Evolutionary conservation across 1,284 basidiomycete species (phyloP).

Genomic region (Sporisorium scitamineum): DNA sequence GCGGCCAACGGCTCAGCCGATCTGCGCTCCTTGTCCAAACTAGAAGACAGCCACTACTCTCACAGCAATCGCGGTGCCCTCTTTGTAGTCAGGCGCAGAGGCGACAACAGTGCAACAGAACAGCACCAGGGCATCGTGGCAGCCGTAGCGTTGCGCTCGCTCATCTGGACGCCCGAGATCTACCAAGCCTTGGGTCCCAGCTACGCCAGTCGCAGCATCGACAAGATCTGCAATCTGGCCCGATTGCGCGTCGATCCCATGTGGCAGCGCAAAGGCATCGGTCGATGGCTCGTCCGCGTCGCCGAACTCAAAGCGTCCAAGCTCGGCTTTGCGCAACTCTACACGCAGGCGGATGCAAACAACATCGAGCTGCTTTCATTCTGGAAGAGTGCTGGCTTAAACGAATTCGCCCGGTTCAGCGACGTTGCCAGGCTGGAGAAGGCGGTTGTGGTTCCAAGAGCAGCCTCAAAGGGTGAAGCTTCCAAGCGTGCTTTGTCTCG

Average conservation of each 20-base stretch:
- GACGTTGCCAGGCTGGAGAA: conserved; percentile 36
- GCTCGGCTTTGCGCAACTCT: conserved; percentile 44
- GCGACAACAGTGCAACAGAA: neutral
- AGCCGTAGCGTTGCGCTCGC: conserved; percentile 40
- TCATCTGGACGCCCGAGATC: conserved; percentile 52
- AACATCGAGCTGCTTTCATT: conserved; percentile 26
- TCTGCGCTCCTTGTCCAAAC: conserved; percentile 33
- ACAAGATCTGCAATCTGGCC: conserved; percentile 40
- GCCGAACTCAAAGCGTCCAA: conserved; percentile 44
- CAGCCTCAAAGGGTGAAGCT: neutral
- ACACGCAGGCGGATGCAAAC: conserved; percentile 27
- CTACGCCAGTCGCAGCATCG: conserved; percentile 51
- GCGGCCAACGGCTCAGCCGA: conserved; percentile 6
- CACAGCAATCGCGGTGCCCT: conserved; percentile 45
- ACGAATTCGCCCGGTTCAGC: conserved; percentile 34
- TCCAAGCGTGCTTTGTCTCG: conserved; percentile 12
- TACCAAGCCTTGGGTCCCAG: conserved; percentile 43
- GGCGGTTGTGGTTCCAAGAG: neutral
- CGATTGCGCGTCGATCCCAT: conserved; percentile 31
- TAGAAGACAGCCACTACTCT: conserved; percentile 46
- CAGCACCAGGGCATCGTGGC: conserved; percentile 20
- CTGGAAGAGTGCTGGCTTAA: conserved; percentile 28
- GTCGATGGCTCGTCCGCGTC: conserved; percentile 40
- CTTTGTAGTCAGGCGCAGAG: conserved; percentile 25
- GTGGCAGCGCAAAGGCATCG: conserved; percentile 41